Percentiles rank a stretch among this genome's conserved stretches.
These are phyloP conservation scores for Penicillium bialowiezense DNA, from an alignment of 495 filamentous ascomycete genomes.

Conservation along the genomic window DNA sequence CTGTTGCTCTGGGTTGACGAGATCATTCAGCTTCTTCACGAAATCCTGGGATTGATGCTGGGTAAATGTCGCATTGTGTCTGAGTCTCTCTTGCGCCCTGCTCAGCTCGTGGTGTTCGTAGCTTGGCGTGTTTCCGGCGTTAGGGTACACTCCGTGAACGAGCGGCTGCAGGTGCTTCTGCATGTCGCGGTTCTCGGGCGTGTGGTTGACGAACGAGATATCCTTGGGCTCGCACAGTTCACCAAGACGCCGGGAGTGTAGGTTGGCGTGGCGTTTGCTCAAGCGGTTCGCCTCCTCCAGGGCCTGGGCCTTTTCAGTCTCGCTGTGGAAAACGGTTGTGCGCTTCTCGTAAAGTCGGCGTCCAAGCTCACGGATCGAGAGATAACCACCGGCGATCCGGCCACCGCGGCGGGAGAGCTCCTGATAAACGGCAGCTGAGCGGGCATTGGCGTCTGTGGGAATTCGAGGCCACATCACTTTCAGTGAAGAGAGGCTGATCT, in stretches of 20 bases:
- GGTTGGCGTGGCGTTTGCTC: constrained; percentile 37
- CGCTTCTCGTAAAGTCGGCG: constrained; percentile 39
- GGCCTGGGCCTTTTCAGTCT: constrained; percentile 38
- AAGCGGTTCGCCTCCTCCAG: constrained; percentile 35
- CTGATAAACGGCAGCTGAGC: constrained; percentile 32
- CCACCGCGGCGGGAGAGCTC: constrained; percentile 36
- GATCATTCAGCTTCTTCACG: too few relatives aligned
- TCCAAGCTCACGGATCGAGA: constrained; percentile 39
- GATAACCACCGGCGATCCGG: constrained; percentile 38
- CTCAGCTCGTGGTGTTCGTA: constrained; percentile 10
- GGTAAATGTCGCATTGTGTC: constrained; percentile 45
- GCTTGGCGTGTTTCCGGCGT: too few relatives aligned
- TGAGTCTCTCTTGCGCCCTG: constrained; percentile 36
- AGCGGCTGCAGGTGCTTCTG: too few relatives aligned
- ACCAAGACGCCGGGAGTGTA: constrained; percentile 40
- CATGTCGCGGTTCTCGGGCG: constrained; percentile 50
- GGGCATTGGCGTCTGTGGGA: constrained; percentile 28
- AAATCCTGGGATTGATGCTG: too few relatives aligned
- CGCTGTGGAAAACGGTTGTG: constrained; percentile 39
- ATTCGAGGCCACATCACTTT: constrained; percentile 45
- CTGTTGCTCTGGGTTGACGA: too few relatives aligned
- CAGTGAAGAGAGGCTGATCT: constrained; percentile 27
- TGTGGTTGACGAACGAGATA: constrained; percentile 45
- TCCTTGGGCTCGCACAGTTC: constrained; percentile 34
- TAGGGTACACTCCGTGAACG: too few relatives aligned